A percentile compares a stretch with the other conserved stretches of the same genome.
Evolutionary conservation across 257 asterid species (phyloP).

Genomic region (Handroanthus guayacan): DNA sequence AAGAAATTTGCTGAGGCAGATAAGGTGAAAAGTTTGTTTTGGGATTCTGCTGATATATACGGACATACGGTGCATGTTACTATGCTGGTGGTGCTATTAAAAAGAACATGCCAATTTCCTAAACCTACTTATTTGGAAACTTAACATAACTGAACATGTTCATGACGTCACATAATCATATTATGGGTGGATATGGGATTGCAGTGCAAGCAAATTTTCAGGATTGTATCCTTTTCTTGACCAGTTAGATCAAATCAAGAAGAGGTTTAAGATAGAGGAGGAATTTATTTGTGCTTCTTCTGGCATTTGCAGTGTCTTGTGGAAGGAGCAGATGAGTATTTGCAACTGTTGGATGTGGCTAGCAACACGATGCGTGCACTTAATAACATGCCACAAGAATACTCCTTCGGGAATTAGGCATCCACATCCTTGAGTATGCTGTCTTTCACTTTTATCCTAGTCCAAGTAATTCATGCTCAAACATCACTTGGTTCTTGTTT

Average conservation of each 20-base stretch:
- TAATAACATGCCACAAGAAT: constrained; percentile 59
- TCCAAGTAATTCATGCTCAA: constrained; percentile 1
- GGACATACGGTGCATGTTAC: not conserved
- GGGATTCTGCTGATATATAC: not conserved
- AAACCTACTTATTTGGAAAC: not conserved
- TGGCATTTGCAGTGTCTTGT: constrained; percentile 69
- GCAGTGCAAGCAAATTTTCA: not conserved
- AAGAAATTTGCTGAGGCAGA: constrained; percentile 93
- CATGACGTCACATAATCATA: not conserved
- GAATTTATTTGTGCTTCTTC: not conserved
- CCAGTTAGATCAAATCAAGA: not conserved
- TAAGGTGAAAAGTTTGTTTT: constrained; percentile 58
- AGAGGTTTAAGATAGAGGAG: not conserved
- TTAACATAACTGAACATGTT: not conserved
- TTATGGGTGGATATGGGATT: too few species aligned
- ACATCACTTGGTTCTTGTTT: constrained; percentile 7
- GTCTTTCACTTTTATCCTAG: not conserved
- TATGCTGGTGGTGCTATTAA: not conserved
- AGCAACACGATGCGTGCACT: constrained; percentile 75
- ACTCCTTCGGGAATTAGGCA: constrained; percentile 51
- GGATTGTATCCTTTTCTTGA: not conserved
- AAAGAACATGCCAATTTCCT: not conserved
- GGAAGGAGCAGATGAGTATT: constrained; percentile 95
- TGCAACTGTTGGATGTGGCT: constrained; percentile 90
- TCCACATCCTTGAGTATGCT: constrained; percentile 14